Percentiles rank a stretch among this genome's conserved stretches.
Conservation (phyloP, 139 green algal genomes). For the Zygnema circumcarinatum region DNA sequence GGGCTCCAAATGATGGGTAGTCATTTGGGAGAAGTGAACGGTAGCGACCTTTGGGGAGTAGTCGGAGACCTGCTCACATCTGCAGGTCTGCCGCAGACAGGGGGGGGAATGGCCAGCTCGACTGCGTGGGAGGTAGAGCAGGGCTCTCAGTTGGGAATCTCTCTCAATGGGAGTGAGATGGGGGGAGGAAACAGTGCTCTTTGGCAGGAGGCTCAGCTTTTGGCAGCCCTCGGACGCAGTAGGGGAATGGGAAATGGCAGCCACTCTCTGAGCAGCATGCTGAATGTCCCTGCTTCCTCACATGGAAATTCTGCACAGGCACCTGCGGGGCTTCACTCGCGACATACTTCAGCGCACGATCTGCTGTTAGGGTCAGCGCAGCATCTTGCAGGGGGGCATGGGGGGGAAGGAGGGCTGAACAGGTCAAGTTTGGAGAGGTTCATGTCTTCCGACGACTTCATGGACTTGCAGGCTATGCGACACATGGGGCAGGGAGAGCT, state of each 20-base stretch:
- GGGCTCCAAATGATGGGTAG: background rate
- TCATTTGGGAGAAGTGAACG: background rate
- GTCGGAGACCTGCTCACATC: background rate
- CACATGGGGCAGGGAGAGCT: background rate
- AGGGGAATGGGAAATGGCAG: background rate
- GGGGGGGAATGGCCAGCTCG: background rate
- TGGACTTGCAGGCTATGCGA: background rate
- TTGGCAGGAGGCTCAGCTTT: background rate
- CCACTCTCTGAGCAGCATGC: background rate
- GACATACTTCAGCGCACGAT: background rate
- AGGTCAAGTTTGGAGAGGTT: background rate
- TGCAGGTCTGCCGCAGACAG: no score
- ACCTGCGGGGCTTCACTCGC: background rate
- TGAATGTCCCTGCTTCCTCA: background rate
- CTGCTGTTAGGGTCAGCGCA: background rate
- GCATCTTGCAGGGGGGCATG: background rate
- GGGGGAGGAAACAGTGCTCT: background rate
- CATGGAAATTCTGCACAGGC: background rate
- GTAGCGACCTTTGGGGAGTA: background rate
- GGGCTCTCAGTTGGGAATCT: background rate
- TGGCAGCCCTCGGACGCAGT: background rate
- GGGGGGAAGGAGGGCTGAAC: background rate
- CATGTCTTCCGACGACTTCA: background rate
- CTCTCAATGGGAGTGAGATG: background rate
- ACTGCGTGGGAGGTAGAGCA: background rate